Evolutionary conservation across 2,329 filamentous ascomycete genomes (phyloP), one percentile per base, ranked within the genome.

Genomic region (Ceratocystis cubensis): DNA sequence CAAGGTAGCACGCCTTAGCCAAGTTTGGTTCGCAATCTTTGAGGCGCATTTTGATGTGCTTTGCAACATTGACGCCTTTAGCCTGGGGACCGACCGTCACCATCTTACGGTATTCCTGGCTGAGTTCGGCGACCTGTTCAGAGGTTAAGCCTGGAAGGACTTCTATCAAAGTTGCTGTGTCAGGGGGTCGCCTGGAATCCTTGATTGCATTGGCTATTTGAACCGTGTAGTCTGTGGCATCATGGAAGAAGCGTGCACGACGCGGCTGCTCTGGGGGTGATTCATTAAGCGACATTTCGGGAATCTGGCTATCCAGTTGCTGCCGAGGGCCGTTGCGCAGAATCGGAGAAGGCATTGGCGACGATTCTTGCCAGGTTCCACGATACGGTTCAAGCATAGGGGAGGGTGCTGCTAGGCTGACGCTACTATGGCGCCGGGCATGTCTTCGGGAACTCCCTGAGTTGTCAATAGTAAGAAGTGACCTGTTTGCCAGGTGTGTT

Each of bases 301-400:
- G 65, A 33, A 67, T 66, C 3, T 64, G 45, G 61, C 70, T 66
- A 13, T 68, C 66, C 2, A 37, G 61, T 44, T 68, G 66, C 61
- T 68, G 66, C 25, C 66, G 64, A 20, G 78, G 73, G 0, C 78
- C 76, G 44, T 66, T 66, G 50, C 67, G 61, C 8, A 68, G 33
- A 28, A 92, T 78, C 0, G 92, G 90, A 0, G 91, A 91, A 0
- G 92, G 92, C 90, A 96, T 96, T 0, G 93, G 92, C 0, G 92
- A 96, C 71, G 95, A 89, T 67, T 89, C 90, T 75, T 97, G 93
- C 72, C 96, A 97, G 0, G 92, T 96, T 48, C 93, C 93, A 69
- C 87, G 88, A 76, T 97, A 97, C 0, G 94, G 87, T 76, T 97
- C 93, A 1, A 96, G 83, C 63, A 97, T 80, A 0, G 93, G 94